Evolutionary conservation across 176 grass and related monocot genomes (phyloP).

Genomic region (Eleusine coracana): DNA sequence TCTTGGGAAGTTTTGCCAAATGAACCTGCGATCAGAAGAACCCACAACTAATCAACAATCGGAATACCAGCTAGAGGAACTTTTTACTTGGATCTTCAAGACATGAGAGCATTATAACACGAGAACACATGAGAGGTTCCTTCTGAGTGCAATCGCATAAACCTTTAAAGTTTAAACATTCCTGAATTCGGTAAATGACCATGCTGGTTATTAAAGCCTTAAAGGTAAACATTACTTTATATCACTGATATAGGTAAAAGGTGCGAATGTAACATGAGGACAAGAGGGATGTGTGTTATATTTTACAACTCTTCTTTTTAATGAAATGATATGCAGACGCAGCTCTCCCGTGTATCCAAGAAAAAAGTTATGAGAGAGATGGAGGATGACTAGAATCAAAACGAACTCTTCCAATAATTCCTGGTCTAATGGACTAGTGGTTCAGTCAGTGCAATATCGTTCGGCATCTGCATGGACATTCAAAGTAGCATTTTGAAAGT

Average conservation of each 20-base stretch:
- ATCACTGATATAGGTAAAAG: not conserved
- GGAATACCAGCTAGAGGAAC: not conserved
- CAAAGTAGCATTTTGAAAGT: not conserved
- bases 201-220: not conserved
- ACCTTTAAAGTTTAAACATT: not conserved
- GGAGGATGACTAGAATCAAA: not conserved
- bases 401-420: not conserved
- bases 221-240: not conserved
- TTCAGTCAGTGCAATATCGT: not conserved
- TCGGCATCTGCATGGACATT: constrained; percentile 3
- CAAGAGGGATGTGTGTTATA: too few species aligned
- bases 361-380: not conserved
- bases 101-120: not conserved
- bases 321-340: too few species aligned
- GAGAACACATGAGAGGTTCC: not conserved
- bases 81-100: not conserved
- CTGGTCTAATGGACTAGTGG: too few species aligned
- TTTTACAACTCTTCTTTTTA: too few species aligned
- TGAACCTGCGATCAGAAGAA: constrained; percentile 50
- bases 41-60: not conserved
- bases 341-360: too few species aligned
- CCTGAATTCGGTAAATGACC: constrained; percentile 7
- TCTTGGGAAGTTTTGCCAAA: constrained; percentile 81
- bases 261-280: too few species aligned
- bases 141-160: not conserved